A percentile compares a stretch with the other conserved stretches of the same genome.
Evolutionary conservation across 768 basidiomycete genomes (phyloP).

Genomic region (Leccinum subtestaceum): DNA sequence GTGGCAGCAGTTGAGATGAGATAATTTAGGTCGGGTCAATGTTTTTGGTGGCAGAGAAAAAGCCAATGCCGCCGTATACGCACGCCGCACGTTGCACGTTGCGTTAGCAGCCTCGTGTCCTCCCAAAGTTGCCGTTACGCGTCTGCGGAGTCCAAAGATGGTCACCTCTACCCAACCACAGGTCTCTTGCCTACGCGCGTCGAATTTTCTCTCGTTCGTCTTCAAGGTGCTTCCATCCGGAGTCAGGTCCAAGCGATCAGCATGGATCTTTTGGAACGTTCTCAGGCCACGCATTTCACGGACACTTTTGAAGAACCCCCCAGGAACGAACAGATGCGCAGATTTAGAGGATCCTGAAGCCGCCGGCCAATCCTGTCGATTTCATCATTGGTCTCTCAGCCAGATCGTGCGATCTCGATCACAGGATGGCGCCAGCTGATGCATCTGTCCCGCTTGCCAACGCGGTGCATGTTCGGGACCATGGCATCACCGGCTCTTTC

Average conservation of each 20-base stretch:
- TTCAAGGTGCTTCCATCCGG: background rate
- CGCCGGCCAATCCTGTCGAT: conserved; percentile 19
- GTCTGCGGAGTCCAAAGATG: conserved; percentile 20
- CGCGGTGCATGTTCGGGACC: background rate
- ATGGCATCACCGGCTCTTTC: conserved; percentile 8
- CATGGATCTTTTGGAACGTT: conserved; percentile 6
- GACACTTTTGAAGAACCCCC: conserved; percentile 4
- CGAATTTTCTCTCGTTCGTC: background rate
- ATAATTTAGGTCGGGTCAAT: conserved; percentile 6
- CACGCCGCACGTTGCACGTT: conserved; percentile 16
- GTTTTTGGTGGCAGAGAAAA: conserved; percentile 2
- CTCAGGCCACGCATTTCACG: conserved; percentile 9
- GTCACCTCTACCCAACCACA: background rate
- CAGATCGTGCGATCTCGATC: conserved; percentile 22
- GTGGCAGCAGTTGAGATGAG: conserved; percentile 15
- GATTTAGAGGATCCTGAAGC: conserved; percentile 14
- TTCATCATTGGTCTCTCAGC: conserved; percentile 12
- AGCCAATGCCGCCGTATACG: conserved; percentile 16
- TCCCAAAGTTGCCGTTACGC: conserved; percentile 17
- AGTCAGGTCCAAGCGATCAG: conserved; percentile 5
- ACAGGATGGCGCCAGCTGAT: conserved; percentile 13
- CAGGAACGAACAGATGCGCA: conserved; percentile 10
- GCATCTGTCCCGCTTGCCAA: conserved; percentile 2
- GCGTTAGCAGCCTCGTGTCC: conserved; percentile 25
- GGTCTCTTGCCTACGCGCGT: background rate